A percentile compares a stretch with the other conserved stretches of the same genome.
Evolutionary conservation across 371 early-diverging fungal species (phyloP).

Genomic region (Actinomortierella ambigua): DNA sequence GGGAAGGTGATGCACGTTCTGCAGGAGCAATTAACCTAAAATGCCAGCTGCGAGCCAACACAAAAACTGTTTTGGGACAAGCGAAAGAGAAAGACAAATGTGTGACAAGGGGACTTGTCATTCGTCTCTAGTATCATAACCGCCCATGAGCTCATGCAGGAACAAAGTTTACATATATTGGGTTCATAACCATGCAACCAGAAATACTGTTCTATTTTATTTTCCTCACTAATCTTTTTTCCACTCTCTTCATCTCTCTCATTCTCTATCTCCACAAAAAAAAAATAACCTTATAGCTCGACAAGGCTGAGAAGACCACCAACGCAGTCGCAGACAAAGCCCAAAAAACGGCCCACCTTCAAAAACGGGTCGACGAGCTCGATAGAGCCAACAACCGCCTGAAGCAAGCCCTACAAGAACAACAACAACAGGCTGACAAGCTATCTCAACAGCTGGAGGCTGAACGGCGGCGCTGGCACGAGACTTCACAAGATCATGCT

Average conservation of each 20-base stretch:
- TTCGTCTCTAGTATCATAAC: too few relatives aligned
- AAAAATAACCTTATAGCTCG: conserved; percentile 41
- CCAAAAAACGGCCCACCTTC: conserved; percentile 17
- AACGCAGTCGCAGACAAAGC: conserved; percentile 18
- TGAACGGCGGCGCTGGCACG: too few relatives aligned
- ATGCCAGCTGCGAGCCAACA: too few relatives aligned
- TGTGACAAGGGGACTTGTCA: too few relatives aligned
- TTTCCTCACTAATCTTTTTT: not conserved
- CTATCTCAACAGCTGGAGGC: too few relatives aligned
- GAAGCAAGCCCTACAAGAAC: conserved; percentile 12
- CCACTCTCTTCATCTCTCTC: not conserved
- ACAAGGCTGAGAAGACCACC: conserved; percentile 39
- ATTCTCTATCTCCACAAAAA: not conserved
- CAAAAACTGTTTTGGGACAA: too few relatives aligned
- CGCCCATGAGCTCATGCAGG: too few relatives aligned
- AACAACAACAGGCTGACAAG: conserved; percentile 10
- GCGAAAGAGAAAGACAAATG: too few relatives aligned
- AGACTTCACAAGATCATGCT: too few relatives aligned
- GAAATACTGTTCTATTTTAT: conserved; percentile 9
- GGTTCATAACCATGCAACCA: not conserved
- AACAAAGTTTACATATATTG: too few relatives aligned
- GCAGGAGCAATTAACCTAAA: too few relatives aligned
- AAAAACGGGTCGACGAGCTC: conserved; percentile 36
- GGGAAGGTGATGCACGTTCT: too few relatives aligned
- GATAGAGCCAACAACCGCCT: conserved; percentile 17